Evolutionary conservation across 129 eudicot genomes (phyloP).

Genomic region (Sambucus nigra): DNA sequence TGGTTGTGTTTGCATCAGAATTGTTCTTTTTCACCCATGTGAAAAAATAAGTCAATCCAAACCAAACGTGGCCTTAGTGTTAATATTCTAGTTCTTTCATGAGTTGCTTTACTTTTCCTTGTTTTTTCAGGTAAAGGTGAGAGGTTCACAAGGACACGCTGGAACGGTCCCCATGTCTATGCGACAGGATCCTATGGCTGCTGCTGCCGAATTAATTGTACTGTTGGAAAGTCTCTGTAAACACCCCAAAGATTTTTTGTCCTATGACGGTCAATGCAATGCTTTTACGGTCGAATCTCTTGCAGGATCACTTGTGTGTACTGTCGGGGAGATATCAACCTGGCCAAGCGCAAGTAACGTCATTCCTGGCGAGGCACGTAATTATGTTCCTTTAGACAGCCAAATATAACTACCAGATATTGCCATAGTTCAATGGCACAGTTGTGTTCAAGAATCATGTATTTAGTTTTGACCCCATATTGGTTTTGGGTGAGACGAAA

Average conservation of each 20-base stretch:
- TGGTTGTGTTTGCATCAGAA: too few species aligned
- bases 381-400: background rate
- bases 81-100: conserved; percentile 2
- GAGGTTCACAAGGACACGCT: conserved; percentile 98
- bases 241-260: conserved; percentile 55
- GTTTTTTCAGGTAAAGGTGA: conserved; percentile 61
- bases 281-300: conserved; percentile 54
- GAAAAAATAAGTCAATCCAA: background rate
- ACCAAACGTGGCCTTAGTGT: background rate
- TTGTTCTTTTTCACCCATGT: too few species aligned
- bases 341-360: conserved; percentile 99
- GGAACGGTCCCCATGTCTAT: conserved; percentile 97
- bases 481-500: too few species aligned
- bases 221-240: conserved; percentile 76
- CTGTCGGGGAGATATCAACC: conserved; percentile 91
- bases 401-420: background rate
- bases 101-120: conserved; percentile 7
- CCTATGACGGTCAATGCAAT: conserved; percentile 54
- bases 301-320: conserved; percentile 88
- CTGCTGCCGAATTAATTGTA: conserved; percentile 91
- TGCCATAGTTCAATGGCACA: background rate
- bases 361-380: conserved; percentile 91
- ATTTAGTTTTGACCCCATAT: background rate
- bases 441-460: background rate
- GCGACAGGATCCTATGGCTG: conserved; percentile 96